Conservation (phyloP, 176 grass and related monocot genomes). For the Zea mays region DNA sequence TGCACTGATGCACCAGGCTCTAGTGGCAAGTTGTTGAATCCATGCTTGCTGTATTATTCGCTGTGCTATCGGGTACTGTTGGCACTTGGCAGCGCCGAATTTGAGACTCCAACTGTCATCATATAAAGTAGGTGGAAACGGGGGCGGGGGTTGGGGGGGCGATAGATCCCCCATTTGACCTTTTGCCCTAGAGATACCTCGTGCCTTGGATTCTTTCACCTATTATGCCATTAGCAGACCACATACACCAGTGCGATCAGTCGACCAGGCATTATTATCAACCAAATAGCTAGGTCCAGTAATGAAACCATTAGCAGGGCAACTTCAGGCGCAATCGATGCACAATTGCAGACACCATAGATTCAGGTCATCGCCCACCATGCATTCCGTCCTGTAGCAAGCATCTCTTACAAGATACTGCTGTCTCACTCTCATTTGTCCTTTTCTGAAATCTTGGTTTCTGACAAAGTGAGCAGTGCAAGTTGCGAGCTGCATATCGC, state of each 20-base stretch:
- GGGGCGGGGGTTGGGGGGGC: too few relatives aligned
- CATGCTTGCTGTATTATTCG: neutral
- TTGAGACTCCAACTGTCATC: neutral
- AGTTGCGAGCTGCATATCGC: neutral
- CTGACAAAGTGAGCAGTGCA: neutral
- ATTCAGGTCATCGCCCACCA: neutral
- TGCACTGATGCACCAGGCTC: neutral
- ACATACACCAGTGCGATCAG: neutral
- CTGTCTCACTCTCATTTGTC: neutral
- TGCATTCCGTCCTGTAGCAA: neutral
- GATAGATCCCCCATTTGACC: neutral
- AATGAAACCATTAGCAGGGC: neutral
- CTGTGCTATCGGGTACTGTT: neutral
- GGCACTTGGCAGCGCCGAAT: conserved; percentile 21
- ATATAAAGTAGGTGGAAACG: neutral
- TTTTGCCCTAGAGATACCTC: neutral
- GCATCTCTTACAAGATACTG: conserved; percentile 18
- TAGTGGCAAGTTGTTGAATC: conserved; percentile 4
- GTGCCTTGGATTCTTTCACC: neutral
- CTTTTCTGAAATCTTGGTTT: neutral
- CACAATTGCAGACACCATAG: neutral
- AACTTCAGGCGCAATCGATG: neutral
- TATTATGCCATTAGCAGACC: neutral
- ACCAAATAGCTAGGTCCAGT: neutral
- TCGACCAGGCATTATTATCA: neutral